Conservation (phyloP, 495 filamentous ascomycete genomes). For the Aspergillus saccharolyticus region DNA sequence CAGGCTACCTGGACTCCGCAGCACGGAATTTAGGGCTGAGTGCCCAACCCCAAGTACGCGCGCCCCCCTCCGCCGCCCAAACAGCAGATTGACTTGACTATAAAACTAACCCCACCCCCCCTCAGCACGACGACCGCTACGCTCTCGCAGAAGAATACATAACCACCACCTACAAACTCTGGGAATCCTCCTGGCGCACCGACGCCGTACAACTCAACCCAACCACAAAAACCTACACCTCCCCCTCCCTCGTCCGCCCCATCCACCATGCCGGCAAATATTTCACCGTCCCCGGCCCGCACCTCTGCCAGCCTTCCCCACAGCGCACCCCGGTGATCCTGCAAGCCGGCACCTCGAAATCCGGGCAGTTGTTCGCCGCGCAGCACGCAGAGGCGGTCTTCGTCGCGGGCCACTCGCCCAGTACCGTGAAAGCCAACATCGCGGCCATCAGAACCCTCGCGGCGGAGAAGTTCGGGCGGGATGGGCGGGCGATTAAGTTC, state of each 20-base stretch:
- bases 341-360: constrained; percentile 60
- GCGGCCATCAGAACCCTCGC: constrained; percentile 48
- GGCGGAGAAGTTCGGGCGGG: constrained; percentile 38
- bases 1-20: constrained; percentile 62
- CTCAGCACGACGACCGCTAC: constrained; percentile 65
- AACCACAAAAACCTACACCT: constrained; percentile 51
- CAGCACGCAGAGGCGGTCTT: constrained; percentile 55
- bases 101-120: constrained; percentile 1
- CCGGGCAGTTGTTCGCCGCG: constrained; percentile 59
- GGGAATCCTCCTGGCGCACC: constrained; percentile 63
- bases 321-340: constrained; percentile 62
- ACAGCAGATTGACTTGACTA: too few species aligned
- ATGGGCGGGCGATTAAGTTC: constrained; percentile 49
- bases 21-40: constrained; percentile 55
- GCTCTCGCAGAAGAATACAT: constrained; percentile 64
- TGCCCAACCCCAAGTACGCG: constrained; percentile 44
- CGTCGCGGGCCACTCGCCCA: constrained; percentile 44
- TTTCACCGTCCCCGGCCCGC: constrained; percentile 60
- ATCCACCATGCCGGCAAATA: constrained; percentile 66
- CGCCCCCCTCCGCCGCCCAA: not conserved
- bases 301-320: constrained; percentile 58
- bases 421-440: constrained; percentile 44
- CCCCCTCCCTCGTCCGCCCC: constrained; percentile 52
- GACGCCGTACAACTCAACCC: constrained; percentile 59
- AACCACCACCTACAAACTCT: constrained; percentile 63